These are phyloP conservation scores for Ramaria rubella DNA, from an alignment of 768 basidiomycete species.

Conservation along the genomic window DNA sequence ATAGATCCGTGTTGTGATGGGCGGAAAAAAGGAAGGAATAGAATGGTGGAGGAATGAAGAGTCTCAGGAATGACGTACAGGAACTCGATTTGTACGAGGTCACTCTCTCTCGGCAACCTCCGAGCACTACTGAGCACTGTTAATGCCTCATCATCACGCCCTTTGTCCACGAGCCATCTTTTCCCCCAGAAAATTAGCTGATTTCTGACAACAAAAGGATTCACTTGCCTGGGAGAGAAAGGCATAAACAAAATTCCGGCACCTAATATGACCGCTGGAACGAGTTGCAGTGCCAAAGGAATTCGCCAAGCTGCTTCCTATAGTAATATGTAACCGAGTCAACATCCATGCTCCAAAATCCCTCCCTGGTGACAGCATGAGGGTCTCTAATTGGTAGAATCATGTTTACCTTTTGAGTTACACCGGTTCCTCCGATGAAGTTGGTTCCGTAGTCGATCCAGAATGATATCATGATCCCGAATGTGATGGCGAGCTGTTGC, in stretches of 20 bases:
- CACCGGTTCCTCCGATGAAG: slow-evolving; percentile 60
- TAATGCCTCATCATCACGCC: slow-evolving; percentile 69
- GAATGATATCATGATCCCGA: slow-evolving; percentile 63
- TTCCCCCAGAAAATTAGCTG: slow-evolving; percentile 16
- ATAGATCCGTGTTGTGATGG: too few species aligned
- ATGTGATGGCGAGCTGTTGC: slow-evolving; percentile 77
- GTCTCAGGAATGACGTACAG: slow-evolving; percentile 37
- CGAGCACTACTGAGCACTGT: slow-evolving; percentile 56
- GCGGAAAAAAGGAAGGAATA: neutral
- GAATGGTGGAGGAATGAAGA: neutral
- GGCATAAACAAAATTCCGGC: slow-evolving; percentile 72
- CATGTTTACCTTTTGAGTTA: slow-evolving; percentile 31
- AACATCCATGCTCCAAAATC: slow-evolving; percentile 15
- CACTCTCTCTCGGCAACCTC: slow-evolving; percentile 45
- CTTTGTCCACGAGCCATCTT: slow-evolving; percentile 70
- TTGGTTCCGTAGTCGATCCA: slow-evolving; percentile 52
- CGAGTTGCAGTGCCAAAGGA: slow-evolving; percentile 66
- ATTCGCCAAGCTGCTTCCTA: slow-evolving; percentile 70
- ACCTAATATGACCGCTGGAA: slow-evolving; percentile 66
- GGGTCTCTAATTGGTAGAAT: too few species aligned
- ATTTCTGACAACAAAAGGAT: slow-evolving; percentile 28
- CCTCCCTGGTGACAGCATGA: too few species aligned
- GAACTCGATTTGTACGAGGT: slow-evolving; percentile 68
- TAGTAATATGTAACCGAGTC: slow-evolving; percentile 19
- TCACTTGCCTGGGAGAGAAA: slow-evolving; percentile 49